A percentile compares a stretch with the other conserved stretches of the same genome.
phyloP scores from a whole-genome alignment of 306 rosid genomes.

The Cicer judaicum region DNA sequence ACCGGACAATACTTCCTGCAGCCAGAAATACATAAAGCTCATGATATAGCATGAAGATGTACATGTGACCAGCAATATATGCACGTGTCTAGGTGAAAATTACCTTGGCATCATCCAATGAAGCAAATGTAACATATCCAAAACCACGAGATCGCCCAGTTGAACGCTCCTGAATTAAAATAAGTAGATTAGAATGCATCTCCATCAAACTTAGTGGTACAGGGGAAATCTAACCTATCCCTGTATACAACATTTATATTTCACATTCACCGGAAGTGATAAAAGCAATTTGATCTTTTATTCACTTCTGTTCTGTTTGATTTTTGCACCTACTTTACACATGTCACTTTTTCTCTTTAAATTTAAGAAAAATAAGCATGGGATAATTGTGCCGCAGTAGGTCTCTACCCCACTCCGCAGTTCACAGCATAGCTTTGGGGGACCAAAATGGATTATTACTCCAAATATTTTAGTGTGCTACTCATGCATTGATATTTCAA shows the following conservation, averaged over 20 bases:
- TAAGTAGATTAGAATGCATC: constrained; percentile 28
- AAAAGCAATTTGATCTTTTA: constrained; percentile 18
- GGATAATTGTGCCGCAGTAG: neutral
- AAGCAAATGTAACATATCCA: constrained; percentile 93
- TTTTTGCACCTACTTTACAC: neutral
- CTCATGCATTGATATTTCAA: constrained; percentile 2
- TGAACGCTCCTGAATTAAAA: constrained; percentile 74
- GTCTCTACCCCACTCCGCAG: neutral
- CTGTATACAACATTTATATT: neutral
- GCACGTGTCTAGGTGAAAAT: neutral
- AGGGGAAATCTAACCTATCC: constrained; percentile 15
- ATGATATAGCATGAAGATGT: neutral
- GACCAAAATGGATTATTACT: neutral
- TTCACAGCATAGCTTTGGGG: constrained; percentile 3
- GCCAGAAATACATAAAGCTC: constrained; percentile 32
- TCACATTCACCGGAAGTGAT: constrained; percentile 6
- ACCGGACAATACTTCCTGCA: constrained; percentile 72
- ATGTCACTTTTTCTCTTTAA: constrained; percentile 21
- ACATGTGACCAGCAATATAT: neutral
- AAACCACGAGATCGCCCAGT: constrained; percentile 98
- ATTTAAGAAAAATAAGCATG: constrained; percentile 2
- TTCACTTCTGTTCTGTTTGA: neutral
- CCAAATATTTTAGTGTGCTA: neutral
- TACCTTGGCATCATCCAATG: constrained; percentile 94
- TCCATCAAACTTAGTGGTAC: constrained; percentile 18